A percentile compares a stretch with the other conserved stretches of the same genome.
Evolutionary conservation across 2,329 filamentous ascomycete species (phyloP).

Genomic region (Amylocarpus encephaloides): DNA sequence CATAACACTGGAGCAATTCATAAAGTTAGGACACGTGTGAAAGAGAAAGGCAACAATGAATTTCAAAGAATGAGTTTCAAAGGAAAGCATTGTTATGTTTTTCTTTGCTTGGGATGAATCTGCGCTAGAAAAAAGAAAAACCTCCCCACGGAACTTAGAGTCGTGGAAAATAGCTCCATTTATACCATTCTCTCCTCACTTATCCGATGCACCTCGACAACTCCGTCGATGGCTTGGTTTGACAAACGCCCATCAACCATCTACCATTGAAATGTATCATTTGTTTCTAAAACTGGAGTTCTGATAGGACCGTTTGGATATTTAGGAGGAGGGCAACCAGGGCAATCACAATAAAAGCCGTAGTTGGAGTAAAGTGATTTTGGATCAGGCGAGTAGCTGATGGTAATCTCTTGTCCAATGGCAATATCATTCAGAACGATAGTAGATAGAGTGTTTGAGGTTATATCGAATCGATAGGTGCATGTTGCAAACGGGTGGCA

Average conservation of each 20-base stretch:
- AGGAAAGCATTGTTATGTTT: no score
- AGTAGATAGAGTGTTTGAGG: constrained; percentile 36
- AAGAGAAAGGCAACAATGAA: no score
- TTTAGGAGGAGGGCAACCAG: constrained; percentile 34
- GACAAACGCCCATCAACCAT: no score
- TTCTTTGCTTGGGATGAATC: no score
- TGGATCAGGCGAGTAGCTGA: constrained; percentile 42
- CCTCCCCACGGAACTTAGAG: no score
- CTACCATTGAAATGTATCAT: not conserved
- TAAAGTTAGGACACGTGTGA: not conserved
- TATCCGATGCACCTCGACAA: no score
- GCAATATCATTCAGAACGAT: constrained; percentile 34
- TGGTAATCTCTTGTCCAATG: constrained; percentile 44
- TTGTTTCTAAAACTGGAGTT: not conserved
- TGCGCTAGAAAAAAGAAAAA: no score
- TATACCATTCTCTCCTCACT: no score
- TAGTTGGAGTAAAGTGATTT: constrained; percentile 38
- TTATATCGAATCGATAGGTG: constrained; percentile 32
- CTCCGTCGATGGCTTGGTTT: no score
- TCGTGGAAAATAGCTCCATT: no score
- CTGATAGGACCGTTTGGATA: not conserved
- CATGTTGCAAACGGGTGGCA: constrained; percentile 43
- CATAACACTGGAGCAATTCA: not conserved
- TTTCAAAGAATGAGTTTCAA: no score
- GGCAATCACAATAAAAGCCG: constrained; percentile 49